These are phyloP conservation scores for Kwoniella sp. DNA, from an alignment of 768 basidiomycete species.

Conservation along the genomic window DNA sequence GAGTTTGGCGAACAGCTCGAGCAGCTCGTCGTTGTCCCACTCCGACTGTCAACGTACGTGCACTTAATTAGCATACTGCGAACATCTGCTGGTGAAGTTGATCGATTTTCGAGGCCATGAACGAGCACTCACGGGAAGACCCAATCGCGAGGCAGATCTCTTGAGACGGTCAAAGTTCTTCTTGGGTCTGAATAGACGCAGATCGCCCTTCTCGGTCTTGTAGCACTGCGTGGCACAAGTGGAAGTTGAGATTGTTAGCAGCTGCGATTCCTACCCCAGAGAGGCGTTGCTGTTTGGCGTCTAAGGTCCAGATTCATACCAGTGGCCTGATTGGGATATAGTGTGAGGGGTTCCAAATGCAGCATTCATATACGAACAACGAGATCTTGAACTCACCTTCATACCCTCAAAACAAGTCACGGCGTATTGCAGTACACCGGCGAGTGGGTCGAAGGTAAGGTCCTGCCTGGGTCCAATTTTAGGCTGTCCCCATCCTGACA, in stretches of 20 bases:
- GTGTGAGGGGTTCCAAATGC: too few species aligned
- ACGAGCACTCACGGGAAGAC: constrained; percentile 41
- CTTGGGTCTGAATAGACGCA: constrained; percentile 86
- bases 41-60: constrained; percentile 29
- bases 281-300: too few species aligned
- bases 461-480: constrained; percentile 80
- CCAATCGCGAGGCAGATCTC: constrained; percentile 52
- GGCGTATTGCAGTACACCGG: constrained; percentile 84
- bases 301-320: too few species aligned
- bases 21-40: constrained; percentile 48
- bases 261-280: too few species aligned
- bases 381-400: constrained; percentile 64
- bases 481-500: constrained; percentile 78
- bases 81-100: background rate
- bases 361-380: background rate
- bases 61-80: background rate
- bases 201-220: constrained; percentile 68
- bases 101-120: background rate
- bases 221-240: too few species aligned
- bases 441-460: constrained; percentile 72
- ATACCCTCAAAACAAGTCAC: constrained; percentile 72
- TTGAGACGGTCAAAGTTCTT: constrained; percentile 98
- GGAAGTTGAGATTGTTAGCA: too few species aligned
- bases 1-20: constrained; percentile 44
- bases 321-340: too few species aligned